Evolutionary conservation across 371 early-diverging fungal species (phyloP), one percentile per base, ranked within the genome.

Genomic region (Zancudomyces culisetae): DNA sequence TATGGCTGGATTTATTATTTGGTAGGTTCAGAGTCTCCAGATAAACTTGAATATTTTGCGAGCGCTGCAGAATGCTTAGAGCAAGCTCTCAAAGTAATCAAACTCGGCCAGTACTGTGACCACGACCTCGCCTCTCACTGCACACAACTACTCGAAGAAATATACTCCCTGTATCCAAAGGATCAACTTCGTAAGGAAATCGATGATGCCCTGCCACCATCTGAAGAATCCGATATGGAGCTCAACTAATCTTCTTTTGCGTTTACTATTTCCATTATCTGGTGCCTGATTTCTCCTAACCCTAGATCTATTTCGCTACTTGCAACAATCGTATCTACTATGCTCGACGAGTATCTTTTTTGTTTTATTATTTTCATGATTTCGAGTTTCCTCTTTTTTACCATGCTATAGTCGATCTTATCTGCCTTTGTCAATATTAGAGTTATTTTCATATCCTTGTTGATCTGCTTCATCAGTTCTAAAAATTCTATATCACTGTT

Each of bases 1-100:
- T 90, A 79, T 65, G 91, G 90, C 22, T 90, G 87, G 87, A 75
- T 82, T 23, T 87, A 92, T 61, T 86, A 80, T 54, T 74, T 81
- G 57, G 71, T 82, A 60, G n/a, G n/a, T n/a, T 82, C 83, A 51
- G 80, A 77, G 23, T 61, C 58, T 15, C 66, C 60, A 27, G 61
- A 64, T 27, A 59, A 68, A 23, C 64, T 64, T 51, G 48, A 47
- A 28, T n/a, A 22, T 4, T 27, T 22, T 45, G 59, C 67, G 62
- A 57, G 56, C 52, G 55, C 48, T 23, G 48, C 48, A 6, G 48
- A 47, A 47, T 47, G 48, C n/a, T 28, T 47, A 8, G 26, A 47
- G 26, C n/a, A 47, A n/a, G 48, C 48, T 6, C 18, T 47, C 22
- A 47, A 47, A 28, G 27, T 47, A 47, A 27, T 12, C 24, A 20